Percentiles rank a stretch among this genome's conserved stretches.
phyloP scores from a whole-genome alignment of 73 alveolate genomes.

The Paramecium sonneborni region DNA sequence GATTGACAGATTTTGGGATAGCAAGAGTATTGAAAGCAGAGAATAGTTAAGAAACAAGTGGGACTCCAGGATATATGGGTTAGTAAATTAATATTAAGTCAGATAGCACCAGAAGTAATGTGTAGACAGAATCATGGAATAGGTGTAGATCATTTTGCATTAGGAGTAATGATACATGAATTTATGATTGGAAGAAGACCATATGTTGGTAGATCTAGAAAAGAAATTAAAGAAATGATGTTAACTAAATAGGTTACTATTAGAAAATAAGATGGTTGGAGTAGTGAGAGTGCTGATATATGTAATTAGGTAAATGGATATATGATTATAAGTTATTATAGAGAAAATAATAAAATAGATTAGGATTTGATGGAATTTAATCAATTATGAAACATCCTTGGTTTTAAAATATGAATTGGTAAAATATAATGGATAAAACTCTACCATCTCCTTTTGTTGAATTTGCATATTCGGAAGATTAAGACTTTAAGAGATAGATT shows the following conservation, averaged over 20 bases:
- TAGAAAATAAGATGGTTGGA: constrained; percentile 88
- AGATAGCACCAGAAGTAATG: constrained; percentile 89
- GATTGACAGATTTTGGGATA: constrained; percentile 75
- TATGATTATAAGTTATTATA: not conserved
- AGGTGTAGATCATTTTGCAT: constrained; percentile 86
- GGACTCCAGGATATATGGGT: constrained; percentile 74
- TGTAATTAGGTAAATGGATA: not conserved
- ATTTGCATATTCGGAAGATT: constrained; percentile 64
- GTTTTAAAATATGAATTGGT: constrained; percentile 89
- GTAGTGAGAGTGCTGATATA: constrained; percentile 90
- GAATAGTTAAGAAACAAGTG: constrained; percentile 68
- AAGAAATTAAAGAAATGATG: constrained; percentile 85
- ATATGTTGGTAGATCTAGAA: constrained; percentile 87
- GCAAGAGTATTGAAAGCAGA: constrained; percentile 66
- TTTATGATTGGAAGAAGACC: constrained; percentile 88
- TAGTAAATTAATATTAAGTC: not conserved
- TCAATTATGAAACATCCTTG: constrained; percentile 94
- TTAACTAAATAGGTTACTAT: constrained; percentile 75
- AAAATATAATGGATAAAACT: constrained; percentile 74
- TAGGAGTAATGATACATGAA: constrained; percentile 86
- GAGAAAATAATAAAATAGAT: constrained; percentile 87
- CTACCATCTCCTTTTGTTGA: constrained; percentile 72
- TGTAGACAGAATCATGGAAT: constrained; percentile 84
- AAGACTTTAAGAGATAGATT: constrained; percentile 20
- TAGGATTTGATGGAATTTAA: constrained; percentile 87